Evolutionary conservation across 805 yeast genomes (phyloP), one percentile per base, ranked within the genome.

Genomic region (Ogataea dorogensis): DNA sequence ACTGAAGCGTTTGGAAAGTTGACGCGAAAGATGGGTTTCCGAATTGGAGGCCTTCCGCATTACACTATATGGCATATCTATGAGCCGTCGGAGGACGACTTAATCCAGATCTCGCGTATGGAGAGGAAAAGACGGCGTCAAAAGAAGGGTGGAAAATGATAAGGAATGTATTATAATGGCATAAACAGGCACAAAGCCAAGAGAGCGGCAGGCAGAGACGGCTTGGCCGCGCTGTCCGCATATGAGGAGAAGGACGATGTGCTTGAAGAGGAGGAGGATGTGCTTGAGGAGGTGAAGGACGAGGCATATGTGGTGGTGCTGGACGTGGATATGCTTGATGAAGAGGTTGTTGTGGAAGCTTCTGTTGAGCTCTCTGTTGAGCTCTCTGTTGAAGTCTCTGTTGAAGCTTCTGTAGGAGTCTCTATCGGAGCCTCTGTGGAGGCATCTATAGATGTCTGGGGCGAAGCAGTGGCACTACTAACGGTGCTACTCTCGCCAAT

Each of bases 31-130:
- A 81, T 86, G 83, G 95, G 94, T 5, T 85, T 74, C 61, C 67
- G 67, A 43, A 95, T 87, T 10, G 93, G 88, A 24, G 96, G 96
- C 0, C 69, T 87, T 46, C 95, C 96, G 4, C 89, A 87, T 63
- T 87, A 86, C 59, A 85, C 89, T 0, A 67, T 86, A 27, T 86
- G 95, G 95, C 96, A 86, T 59, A 83, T 87, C 31, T 85, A 81
- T 57, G 95, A 85, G 54, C 95, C 95, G 11, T 81, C 89, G 63
- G 89, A 81, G 58, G 91, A 85, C 53, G 95, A 85, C 62, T 65
- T 85, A 46, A 68, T 71, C 47, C 77, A 79, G 49, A 83, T 85
- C 36, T 82, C 86, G 2, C 69, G 68, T 48, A 67, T 76, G 58
- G 94, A 84, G 59, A 68, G 88, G 48, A 73, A 71, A 50, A 77